Base-by-base conservation (phyloP, 305 asterid species). In the Solanum chacoense region DNA sequence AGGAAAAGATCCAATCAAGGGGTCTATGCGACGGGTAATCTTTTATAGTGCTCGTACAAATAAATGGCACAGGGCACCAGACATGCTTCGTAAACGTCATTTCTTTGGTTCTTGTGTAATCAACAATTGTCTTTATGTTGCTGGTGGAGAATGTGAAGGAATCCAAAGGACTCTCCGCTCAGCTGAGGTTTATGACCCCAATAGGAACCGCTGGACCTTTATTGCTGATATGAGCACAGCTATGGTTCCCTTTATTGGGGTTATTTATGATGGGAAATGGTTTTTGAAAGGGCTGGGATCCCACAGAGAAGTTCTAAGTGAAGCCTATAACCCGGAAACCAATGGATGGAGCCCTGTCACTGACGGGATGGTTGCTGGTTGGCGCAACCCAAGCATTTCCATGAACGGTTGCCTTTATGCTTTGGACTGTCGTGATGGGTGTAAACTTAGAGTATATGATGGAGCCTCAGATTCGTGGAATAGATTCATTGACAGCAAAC, bases 121-220 rank as follows among this genome's bases (percentile, higher is more conserved):
- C 26, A 97, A 97, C 91, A 97, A 97, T 88, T 94, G 98, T 85
- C 98, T 97, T 78, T 97, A 96, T 88, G 98, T 96, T 37, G 99
- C 98, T 3, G 99, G 99, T 20, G 99, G 99, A 59, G 99, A 97
- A 89, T 96, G 98, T 83, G 99, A 97, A 91, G 99, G 99, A 88
- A 94, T 95, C 40, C 98, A 92, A 75, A 90, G 99, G 90, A 96
- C 99, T 8, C 94, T 97, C 2, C 96, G 99, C 5, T 96, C 99
- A 0, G 99, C 98, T 26, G 99, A 97, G 90, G 97, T 97, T 85
- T 97, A 95, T 24, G 99, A 97, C 87, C 99, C 99, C 13, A 97
- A 95, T 77, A 91, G 94, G 89, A 94, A 94, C 91, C 94, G 99
- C 1, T 97, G 99, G 99, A 95, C 93, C 89, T 96, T 94, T 81